phyloP scores from a whole-genome alignment of 768 basidiomycete species.

The Tricholoma hemisulphureum region DNA sequence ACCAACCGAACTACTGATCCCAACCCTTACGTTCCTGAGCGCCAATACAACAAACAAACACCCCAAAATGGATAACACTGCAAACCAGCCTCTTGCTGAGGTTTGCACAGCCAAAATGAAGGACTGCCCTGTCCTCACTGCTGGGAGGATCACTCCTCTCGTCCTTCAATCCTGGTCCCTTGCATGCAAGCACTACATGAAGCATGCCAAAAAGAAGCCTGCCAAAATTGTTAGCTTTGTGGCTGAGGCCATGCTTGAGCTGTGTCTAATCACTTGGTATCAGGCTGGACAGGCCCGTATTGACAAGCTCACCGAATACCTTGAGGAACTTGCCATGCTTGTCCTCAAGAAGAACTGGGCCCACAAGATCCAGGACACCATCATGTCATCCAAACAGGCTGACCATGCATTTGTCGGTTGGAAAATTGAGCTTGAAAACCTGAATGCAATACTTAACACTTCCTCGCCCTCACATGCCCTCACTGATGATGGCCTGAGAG shows the following conservation, averaged over 20 bases:
- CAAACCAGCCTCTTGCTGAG: slow-evolving; percentile 6
- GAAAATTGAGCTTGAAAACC: slow-evolving; percentile 19
- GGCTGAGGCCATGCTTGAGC: slow-evolving; percentile 18
- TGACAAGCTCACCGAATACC: slow-evolving; percentile 13
- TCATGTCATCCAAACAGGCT: slow-evolving; percentile 10
- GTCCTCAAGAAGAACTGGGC: slow-evolving; percentile 8
- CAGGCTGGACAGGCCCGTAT: slow-evolving; percentile 10
- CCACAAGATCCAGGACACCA: slow-evolving; percentile 1
- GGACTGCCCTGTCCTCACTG: slow-evolving; percentile 18
- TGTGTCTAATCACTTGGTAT: slow-evolving; percentile 14
- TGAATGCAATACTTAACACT: slow-evolving; percentile 7
- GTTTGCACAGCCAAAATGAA: slow-evolving; percentile 11
- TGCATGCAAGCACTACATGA: slow-evolving; percentile 13
- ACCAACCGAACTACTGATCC: not conserved
- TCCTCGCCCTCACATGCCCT: not conserved
- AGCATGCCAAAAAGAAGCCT: slow-evolving; percentile 10
- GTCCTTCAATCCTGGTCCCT: slow-evolving; percentile 13
- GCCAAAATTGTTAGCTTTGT: slow-evolving; percentile 13
- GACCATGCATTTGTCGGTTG: slow-evolving; percentile 13
- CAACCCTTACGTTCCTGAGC: not conserved
- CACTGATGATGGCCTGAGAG: not conserved
- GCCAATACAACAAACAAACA: not conserved
- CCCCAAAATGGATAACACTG: not conserved
- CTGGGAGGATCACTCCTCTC: slow-evolving; percentile 10
- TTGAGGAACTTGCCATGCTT: too few species aligned